Conservation (phyloP, 164 flowering plant species). For the Aristolochia californica region DNA sequence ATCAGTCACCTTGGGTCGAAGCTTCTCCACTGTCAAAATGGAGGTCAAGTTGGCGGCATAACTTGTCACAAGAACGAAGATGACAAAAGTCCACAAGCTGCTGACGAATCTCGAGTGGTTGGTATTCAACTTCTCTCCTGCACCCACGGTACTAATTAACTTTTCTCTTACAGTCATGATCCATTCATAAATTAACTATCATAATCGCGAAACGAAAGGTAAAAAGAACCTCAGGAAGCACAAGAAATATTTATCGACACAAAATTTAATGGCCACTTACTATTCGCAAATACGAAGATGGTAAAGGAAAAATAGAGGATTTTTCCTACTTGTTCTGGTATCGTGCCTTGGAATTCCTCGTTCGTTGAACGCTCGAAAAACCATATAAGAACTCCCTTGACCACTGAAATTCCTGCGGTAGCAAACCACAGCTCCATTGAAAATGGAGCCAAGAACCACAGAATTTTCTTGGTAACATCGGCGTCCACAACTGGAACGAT, state of each 20-base stretch:
- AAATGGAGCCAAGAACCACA: conserved; percentile 23
- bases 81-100: conserved; percentile 45
- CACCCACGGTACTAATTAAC: not conserved
- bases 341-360: conserved; percentile 12
- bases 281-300: conserved; percentile 18
- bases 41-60: conserved; percentile 55
- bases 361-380: conserved; percentile 18
- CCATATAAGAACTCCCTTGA: conserved; percentile 22
- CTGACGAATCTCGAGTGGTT: conserved; percentile 34
- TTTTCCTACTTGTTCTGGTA: conserved; percentile 9
- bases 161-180: not conserved
- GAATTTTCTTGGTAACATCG: conserved; percentile 2
- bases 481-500: conserved; percentile 12
- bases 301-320: conserved; percentile 20
- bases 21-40: conserved; percentile 32
- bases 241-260: not conserved
- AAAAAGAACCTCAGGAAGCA: not conserved
- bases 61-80: conserved; percentile 28
- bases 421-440: conserved; percentile 17
- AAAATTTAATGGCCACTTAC: conserved; percentile 3
- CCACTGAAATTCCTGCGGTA: conserved; percentile 10
- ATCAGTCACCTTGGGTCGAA: conserved; percentile 27
- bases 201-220: not conserved
- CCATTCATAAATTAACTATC: not conserved
- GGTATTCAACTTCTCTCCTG: conserved; percentile 35